phyloP scores from a whole-genome alignment of 805 yeast genomes.

The Wickerhamomyces chambardii region DNA sequence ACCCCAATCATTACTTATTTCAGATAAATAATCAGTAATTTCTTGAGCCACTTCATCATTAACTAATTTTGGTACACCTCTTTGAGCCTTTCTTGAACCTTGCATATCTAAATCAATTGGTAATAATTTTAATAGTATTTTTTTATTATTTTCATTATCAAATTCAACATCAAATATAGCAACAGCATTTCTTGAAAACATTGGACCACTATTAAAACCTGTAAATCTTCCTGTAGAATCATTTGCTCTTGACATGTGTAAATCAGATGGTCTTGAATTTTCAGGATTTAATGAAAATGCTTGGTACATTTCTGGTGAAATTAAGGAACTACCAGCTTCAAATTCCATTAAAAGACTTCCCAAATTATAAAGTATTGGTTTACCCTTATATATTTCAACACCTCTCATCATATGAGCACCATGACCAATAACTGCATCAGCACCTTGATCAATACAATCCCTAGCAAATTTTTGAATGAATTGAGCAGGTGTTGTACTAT shows the following conservation, averaged over 20 bases:
- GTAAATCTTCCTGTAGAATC: constrained; percentile 15
- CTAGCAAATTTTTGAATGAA: constrained; percentile 17
- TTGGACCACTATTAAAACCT: constrained; percentile 18
- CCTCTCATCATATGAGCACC: constrained; percentile 22
- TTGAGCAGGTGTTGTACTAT: constrained; percentile 18
- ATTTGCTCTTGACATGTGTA: constrained; percentile 17
- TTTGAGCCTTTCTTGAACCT: constrained; percentile 12
- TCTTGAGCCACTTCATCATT: constrained; percentile 14
- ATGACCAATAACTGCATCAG: constrained; percentile 19
- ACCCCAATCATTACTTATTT: constrained; percentile 16
- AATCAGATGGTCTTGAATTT: constrained; percentile 18
- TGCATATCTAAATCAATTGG: constrained; percentile 19
- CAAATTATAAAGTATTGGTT: constrained; percentile 19
- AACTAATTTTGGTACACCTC: constrained; percentile 19
- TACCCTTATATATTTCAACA: constrained; percentile 18
- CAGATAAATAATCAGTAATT: constrained; percentile 14
- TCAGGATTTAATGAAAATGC: constrained; percentile 14
- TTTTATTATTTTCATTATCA: constrained; percentile 5
- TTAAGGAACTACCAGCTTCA: constrained; percentile 16
- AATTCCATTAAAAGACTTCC: constrained; percentile 20
- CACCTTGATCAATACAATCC: constrained; percentile 17
- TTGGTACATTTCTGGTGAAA: constrained; percentile 18
- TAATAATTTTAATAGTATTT: constrained; percentile 11
- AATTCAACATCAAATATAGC: constrained; percentile 14
- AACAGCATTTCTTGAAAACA: constrained; percentile 17